Percentiles rank a stretch among this genome's conserved stretches.
Evolutionary conservation across 2,329 filamentous ascomycete genomes (phyloP).

Genomic region (Incumbomyces lentus): DNA sequence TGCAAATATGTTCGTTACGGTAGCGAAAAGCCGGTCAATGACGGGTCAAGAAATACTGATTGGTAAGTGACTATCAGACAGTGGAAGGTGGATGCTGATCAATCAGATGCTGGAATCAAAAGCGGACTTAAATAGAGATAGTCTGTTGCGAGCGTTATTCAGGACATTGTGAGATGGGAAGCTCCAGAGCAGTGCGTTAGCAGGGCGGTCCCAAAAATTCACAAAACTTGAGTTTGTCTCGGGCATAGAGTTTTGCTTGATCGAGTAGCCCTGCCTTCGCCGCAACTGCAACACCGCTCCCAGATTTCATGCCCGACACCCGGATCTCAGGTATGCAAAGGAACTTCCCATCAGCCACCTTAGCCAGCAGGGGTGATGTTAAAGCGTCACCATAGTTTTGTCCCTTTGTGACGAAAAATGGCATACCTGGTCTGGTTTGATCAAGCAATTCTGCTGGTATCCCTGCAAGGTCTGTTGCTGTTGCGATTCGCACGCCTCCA

Average conservation of each 20-base stretch:
- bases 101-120: constrained; percentile 13
- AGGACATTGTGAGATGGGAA: too few relatives aligned
- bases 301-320: constrained; percentile 10
- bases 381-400: constrained; percentile 23
- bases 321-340: constrained; percentile 13
- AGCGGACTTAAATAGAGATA: constrained; percentile 8
- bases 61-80: constrained; percentile 24
- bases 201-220: constrained; percentile 8
- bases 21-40: constrained; percentile 37
- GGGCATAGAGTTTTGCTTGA: not conserved
- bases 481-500: constrained; percentile 9
- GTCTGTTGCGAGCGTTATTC: too few relatives aligned
- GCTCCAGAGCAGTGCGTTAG: not conserved
- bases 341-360: constrained; percentile 5
- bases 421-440: constrained; percentile 23
- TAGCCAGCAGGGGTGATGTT: constrained; percentile 30
- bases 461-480: constrained; percentile 9
- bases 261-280: constrained; percentile 12
- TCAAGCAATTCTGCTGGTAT: constrained; percentile 3
- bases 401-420: constrained; percentile 28
- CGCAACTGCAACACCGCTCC: constrained; percentile 10
- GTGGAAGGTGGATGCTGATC: constrained; percentile 7
- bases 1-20: constrained; percentile 30
- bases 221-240: constrained; percentile 11
- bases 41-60: constrained; percentile 36